Percentiles rank a stretch among this genome's conserved stretches.
Conservation (phyloP, 768 basidiomycete genomes). For the Vishniacozyma victoriae region DNA sequence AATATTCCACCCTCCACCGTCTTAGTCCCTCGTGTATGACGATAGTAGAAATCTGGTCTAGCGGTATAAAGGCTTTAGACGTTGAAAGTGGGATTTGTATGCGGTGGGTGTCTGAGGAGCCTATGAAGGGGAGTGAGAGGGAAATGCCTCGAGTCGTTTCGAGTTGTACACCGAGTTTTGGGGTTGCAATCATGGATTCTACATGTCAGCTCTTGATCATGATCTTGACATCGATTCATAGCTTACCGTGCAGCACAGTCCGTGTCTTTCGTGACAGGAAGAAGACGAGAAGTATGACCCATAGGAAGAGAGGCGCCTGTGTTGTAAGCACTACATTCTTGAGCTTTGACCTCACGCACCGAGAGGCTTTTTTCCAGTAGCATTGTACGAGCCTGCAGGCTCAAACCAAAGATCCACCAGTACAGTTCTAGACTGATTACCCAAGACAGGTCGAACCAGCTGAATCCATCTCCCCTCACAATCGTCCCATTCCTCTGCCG, state of each 20-base stretch:
- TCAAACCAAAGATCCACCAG: not conserved
- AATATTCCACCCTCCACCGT: conserved; percentile 30
- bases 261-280: conserved; percentile 5
- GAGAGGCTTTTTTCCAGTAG: not conserved
- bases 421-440: not conserved
- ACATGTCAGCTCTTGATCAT: conserved; percentile 1
- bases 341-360: not conserved
- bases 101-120: not conserved
- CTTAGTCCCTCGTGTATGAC: conserved; percentile 35
- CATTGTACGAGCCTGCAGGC: not conserved
- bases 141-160: conserved; percentile 26
- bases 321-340: not conserved
- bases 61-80: conserved; percentile 27
- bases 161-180: conserved; percentile 30
- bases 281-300: not conserved
- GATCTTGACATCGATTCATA: not conserved
- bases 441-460: conserved; percentile 1
- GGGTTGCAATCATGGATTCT: conserved; percentile 36
- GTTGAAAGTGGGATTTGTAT: conserved; percentile 10
- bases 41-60: conserved; percentile 27
- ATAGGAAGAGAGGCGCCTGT: not conserved
- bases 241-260: conserved; percentile 21
- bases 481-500: conserved; percentile 9
- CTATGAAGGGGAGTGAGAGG: conserved; percentile 6
- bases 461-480: conserved; percentile 24